Percentiles rank a stretch among this genome's conserved stretches.
phyloP scores from a whole-genome alignment of 257 asterid species.

The Rubia yunnanensis region DNA sequence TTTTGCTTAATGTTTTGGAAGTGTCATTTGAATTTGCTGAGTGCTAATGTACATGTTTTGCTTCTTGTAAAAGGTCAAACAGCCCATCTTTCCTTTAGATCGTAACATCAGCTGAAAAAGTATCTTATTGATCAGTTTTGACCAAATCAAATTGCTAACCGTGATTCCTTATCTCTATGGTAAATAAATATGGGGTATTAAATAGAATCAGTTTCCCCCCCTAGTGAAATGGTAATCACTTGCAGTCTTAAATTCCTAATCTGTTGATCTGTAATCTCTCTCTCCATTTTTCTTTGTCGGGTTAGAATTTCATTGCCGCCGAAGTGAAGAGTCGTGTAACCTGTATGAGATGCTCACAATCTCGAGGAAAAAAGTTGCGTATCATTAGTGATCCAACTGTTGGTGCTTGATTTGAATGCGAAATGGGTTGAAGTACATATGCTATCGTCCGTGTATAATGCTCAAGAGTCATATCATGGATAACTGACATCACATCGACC shows the following conservation, averaged over 20 bases:
- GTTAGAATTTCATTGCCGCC: not conserved
- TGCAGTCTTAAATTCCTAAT: no score
- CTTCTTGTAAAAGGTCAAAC: slow-evolving; percentile 4
- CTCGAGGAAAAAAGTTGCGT: not conserved
- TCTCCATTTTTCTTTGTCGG: not conserved
- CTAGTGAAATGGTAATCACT: no score
- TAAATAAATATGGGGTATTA: no score
- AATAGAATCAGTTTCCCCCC: no score
- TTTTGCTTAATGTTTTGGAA: slow-evolving; percentile 2
- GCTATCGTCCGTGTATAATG: not conserved
- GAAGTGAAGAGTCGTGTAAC: no score
- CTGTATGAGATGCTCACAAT: not conserved
- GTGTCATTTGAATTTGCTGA: not conserved
- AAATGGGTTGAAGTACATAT: not conserved
- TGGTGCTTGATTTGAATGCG: not conserved
- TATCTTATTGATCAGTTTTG: not conserved
- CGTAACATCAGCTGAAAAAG: not conserved
- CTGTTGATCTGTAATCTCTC: not conserved
- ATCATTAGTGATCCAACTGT: not conserved
- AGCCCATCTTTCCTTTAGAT: not conserved
- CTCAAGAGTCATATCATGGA: not conserved
- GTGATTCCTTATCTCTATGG: not conserved
- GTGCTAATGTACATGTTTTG: slow-evolving; percentile 4
- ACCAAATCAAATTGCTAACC: not conserved
- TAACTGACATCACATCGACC: not conserved